phyloP scores from a whole-genome alignment of 164 flowering plant species.

The Platanus orientalis region DNA sequence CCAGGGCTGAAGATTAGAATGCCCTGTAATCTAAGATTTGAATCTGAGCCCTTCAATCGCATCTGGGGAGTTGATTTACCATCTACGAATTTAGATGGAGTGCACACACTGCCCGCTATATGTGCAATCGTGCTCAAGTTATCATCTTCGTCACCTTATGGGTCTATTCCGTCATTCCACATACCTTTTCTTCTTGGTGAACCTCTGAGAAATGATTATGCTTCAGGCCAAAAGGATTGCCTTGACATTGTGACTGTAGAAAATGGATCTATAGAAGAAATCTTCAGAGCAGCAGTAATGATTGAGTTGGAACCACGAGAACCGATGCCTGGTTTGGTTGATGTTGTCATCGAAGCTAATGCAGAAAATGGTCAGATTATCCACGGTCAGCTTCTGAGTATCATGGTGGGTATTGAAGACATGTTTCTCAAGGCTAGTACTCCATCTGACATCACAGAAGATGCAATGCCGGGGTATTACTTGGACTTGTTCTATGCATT shows the following conservation, averaged over 20 bases:
- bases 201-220: constrained; percentile 25
- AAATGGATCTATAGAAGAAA: constrained; percentile 35
- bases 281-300: constrained; percentile 41
- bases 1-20: constrained; percentile 73
- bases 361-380: constrained; percentile 76
- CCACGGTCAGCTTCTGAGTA: constrained; percentile 56
- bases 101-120: constrained; percentile 67
- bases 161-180: constrained; percentile 61
- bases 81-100: constrained; percentile 23
- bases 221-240: constrained; percentile 21
- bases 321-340: constrained; percentile 82
- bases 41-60: constrained; percentile 58
- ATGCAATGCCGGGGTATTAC: constrained; percentile 47
- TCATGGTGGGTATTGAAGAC: constrained; percentile 87
- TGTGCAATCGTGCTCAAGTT: constrained; percentile 78
- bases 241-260: constrained; percentile 54
- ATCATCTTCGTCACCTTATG: constrained; percentile 84
- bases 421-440: constrained; percentile 69
- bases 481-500: constrained; percentile 60
- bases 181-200: constrained; percentile 86
- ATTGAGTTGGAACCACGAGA: constrained; percentile 82
- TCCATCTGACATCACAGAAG: constrained; percentile 52
- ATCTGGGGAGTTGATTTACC: constrained; percentile 41
- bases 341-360: constrained; percentile 73
- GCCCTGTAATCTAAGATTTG: constrained; percentile 60